These are phyloP conservation scores for Emydomyces testavorans DNA, from an alignment of 2,329 filamentous ascomycete genomes.

Conservation along the genomic window DNA sequence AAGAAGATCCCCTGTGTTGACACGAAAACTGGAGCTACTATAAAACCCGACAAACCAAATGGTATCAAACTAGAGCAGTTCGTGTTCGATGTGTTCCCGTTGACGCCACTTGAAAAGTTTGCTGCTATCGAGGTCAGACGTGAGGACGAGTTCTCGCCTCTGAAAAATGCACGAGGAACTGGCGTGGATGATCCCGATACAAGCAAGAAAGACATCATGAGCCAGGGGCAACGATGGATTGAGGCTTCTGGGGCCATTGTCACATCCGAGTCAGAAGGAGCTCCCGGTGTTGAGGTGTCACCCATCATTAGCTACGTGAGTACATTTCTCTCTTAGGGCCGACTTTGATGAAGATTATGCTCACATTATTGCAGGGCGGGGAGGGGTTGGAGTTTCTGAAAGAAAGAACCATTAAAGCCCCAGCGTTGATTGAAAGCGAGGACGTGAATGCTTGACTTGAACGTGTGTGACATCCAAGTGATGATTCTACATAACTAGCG, in stretches of 20 bases:
- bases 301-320: conserved; percentile 92
- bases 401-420: conserved; percentile 49
- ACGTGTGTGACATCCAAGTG: not conserved
- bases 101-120: conserved; percentile 75
- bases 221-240: conserved; percentile 78
- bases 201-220: conserved; percentile 79
- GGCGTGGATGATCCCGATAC: conserved; percentile 92
- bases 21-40: conserved; percentile 59
- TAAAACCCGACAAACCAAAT: conserved; percentile 91
- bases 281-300: conserved; percentile 73
- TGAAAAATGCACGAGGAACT: conserved; percentile 81
- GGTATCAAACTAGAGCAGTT: conserved; percentile 99
- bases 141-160: conserved; percentile 93
- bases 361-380: conserved; percentile 38
- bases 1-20: conserved; percentile 96
- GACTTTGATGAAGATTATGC: conserved; percentile 5
- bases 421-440: conserved; percentile 53
- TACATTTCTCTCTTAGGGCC: conserved; percentile 22
- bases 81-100: conserved; percentile 95
- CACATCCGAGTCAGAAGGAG: conserved; percentile 47
- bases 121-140: conserved; percentile 91
- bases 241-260: conserved; percentile 66
- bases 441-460: conserved; percentile 24
- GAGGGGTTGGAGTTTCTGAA: conserved; percentile 53
- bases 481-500: too few species aligned